Conservation (phyloP, 345 rosid genomes). For the Fremontodendron californicum region DNA sequence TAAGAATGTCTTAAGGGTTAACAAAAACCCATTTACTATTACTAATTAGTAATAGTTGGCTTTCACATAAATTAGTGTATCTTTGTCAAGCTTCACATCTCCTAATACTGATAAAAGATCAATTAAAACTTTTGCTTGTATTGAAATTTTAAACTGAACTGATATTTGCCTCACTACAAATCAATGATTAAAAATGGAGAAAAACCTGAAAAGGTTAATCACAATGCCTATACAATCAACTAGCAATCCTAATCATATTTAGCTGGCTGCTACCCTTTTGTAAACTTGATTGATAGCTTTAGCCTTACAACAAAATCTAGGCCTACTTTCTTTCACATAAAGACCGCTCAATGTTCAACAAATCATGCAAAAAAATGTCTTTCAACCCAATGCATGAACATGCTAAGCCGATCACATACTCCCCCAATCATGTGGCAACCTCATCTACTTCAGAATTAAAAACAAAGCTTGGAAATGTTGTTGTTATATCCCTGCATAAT, state of each 20-base stretch:
- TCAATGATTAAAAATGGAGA: neutral
- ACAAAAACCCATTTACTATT: too few relatives aligned
- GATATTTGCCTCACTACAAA: neutral
- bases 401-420: neutral
- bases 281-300: neutral
- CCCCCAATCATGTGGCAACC: conserved; percentile 50
- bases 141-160: too few relatives aligned
- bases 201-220: neutral
- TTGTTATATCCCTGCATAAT: conserved; percentile 82
- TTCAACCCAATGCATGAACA: conserved; percentile 1
- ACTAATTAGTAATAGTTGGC: too few relatives aligned
- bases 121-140: too few relatives aligned
- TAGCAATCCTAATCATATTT: neutral
- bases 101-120: too few relatives aligned
- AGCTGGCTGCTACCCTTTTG: neutral
- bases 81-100: too few relatives aligned
- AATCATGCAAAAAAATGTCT: neutral
- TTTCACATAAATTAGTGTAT: too few relatives aligned
- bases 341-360: neutral
- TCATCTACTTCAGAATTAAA: conserved; percentile 96
- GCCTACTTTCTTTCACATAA: neutral
- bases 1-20: too few relatives aligned
- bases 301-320: neutral
- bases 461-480: conserved; percentile 92
- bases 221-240: neutral